A percentile compares a stretch with the other conserved stretches of the same genome.
These are phyloP conservation scores for Apiotrichum sp. DNA, from an alignment of 1,284 basidiomycete species.

Conservation along the genomic window DNA sequence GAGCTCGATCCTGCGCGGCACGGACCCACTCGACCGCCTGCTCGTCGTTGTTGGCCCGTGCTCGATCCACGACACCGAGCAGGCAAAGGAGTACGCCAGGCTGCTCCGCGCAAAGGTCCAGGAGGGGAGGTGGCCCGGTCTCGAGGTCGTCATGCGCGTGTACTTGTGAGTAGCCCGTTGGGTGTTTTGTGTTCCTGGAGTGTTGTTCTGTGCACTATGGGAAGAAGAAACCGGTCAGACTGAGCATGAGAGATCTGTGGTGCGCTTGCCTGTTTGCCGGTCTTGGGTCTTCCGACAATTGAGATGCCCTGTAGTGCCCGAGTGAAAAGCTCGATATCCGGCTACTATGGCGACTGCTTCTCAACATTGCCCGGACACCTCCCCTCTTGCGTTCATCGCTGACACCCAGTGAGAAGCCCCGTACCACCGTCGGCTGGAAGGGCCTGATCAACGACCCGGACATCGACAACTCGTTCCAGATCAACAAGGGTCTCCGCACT, in stretches of 20 bases:
- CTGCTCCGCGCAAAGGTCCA: conserved; percentile 60
- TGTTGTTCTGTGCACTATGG: too few species aligned
- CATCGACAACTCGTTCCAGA: conserved; percentile 53
- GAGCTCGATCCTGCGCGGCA: conserved; percentile 70
- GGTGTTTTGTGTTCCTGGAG: too few species aligned
- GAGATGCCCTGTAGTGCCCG: too few species aligned
- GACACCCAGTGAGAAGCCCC: conserved; percentile 46
- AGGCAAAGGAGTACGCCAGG: conserved; percentile 84
- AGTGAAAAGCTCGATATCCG: too few species aligned
- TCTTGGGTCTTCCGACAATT: too few species aligned
- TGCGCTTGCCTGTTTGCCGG: too few species aligned
- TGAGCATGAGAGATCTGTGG: too few species aligned
- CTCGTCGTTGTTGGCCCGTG: conserved; percentile 93
- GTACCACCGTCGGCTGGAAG: conserved; percentile 85
- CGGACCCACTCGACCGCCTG: conserved; percentile 64
- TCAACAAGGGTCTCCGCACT: conserved; percentile 92
- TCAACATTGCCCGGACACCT: too few species aligned
- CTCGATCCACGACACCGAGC: conserved; percentile 84
- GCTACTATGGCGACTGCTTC: too few species aligned
- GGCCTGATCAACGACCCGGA: conserved; percentile 77
- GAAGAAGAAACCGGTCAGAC: too few species aligned
- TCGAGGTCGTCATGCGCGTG: conserved; percentile 89
- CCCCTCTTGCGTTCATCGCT: background rate
- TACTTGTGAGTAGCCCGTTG: conserved; percentile 71
- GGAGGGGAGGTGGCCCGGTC: conserved; percentile 60